Conservation (phyloP, 2,329 filamentous ascomycete genomes). For the Neonectria ditissima region DNA sequence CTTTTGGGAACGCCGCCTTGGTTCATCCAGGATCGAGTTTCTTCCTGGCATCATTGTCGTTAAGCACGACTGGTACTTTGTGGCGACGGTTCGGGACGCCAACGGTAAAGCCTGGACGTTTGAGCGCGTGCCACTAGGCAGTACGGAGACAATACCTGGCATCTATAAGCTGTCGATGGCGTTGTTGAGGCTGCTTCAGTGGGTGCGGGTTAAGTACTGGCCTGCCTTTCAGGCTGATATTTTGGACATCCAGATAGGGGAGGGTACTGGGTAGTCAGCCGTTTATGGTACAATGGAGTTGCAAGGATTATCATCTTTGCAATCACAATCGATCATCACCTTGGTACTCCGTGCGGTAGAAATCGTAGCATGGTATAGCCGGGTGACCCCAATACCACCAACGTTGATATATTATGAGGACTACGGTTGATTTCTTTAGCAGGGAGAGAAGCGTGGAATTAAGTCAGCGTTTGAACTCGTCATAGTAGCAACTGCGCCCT, state of each 20-base stretch:
- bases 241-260: not conserved
- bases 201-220: slow-evolving; percentile 6
- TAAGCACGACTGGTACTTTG: slow-evolving; percentile 18
- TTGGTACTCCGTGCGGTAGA: too few species aligned
- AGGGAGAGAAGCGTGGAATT: too few species aligned
- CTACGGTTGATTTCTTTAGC: too few species aligned
- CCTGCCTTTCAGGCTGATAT: slow-evolving; percentile 12
- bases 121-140: slow-evolving; percentile 12
- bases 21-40: slow-evolving; percentile 1
- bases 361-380: too few species aligned
- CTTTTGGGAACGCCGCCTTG: not conserved
- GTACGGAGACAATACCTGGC: slow-evolving; percentile 15
- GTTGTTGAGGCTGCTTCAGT: slow-evolving; percentile 11
- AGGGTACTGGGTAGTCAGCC: not conserved
- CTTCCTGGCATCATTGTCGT: slow-evolving; percentile 15
- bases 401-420: too few species aligned
- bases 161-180: slow-evolving; percentile 19
- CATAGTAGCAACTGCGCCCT: too few species aligned
- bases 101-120: slow-evolving; percentile 13
- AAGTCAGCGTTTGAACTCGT: too few species aligned
- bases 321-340: too few species aligned
- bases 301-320: too few species aligned
- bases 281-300: not conserved
- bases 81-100: not conserved
- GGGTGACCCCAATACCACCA: too few species aligned